Evolutionary conservation across 2,329 filamentous ascomycete genomes (phyloP).

Genomic region (Sclerotinia glacialis): DNA sequence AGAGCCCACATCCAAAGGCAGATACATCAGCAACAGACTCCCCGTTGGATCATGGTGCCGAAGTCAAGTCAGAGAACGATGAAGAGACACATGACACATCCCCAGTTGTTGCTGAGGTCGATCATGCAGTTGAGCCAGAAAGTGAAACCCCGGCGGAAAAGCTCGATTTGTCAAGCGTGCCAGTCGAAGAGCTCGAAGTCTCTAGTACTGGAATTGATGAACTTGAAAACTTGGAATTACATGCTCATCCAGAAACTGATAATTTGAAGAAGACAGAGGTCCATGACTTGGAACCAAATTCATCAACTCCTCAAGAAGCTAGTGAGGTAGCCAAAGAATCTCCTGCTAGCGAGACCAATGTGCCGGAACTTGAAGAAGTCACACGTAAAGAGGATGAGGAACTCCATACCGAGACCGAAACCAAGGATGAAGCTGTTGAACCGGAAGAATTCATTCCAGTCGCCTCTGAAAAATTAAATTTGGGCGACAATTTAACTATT

Average conservation of each 20-base stretch:
- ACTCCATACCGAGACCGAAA: not conserved
- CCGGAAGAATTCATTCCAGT: not conserved
- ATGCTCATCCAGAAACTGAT: not conserved
- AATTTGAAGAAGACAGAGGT: not conserved
- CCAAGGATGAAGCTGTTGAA: not conserved
- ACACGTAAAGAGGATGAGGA: not conserved
- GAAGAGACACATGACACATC: not conserved
- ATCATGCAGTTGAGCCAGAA: not conserved
- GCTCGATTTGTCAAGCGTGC: not conserved
- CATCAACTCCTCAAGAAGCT: not conserved
- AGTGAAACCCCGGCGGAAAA: not conserved
- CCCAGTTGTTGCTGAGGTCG: not conserved
- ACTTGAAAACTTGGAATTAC: not conserved
- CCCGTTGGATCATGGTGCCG: not conserved
- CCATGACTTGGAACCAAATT: not conserved
- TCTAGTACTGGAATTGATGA: not conserved
- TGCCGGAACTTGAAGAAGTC: not conserved
- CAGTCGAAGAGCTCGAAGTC: conserved; percentile 12
- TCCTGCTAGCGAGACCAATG: not conserved
- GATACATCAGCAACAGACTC: not conserved
- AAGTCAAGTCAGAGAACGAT: not conserved
- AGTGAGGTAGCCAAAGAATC: not conserved
- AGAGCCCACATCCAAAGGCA: not conserved
- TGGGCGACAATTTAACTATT: not conserved
- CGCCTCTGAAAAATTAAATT: not conserved